These are phyloP conservation scores for Diaporthe ilicicola DNA, from an alignment of 2,329 filamentous ascomycete genomes.

Conservation along the genomic window DNA sequence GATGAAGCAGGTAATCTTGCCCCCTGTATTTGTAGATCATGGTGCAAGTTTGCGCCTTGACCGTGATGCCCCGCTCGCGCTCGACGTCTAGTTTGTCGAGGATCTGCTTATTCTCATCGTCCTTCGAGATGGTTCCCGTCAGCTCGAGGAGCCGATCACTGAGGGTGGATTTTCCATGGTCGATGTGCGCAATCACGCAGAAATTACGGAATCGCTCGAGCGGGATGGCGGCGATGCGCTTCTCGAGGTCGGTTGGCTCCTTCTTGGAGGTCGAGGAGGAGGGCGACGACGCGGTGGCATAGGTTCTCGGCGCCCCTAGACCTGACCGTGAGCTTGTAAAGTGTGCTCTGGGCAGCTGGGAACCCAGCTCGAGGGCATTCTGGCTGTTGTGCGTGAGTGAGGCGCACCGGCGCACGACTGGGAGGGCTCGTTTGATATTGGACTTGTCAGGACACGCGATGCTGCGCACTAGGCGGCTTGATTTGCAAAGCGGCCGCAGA, in stretches of 20 bases:
- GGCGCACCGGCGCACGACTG: background rate
- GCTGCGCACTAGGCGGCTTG: constrained; percentile 32
- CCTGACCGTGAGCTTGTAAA: background rate
- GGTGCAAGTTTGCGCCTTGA: constrained; percentile 97
- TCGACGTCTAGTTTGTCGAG: constrained; percentile 98
- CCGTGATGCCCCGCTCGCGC: constrained; percentile 93
- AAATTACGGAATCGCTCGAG: constrained; percentile 90
- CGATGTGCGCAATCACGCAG: constrained; percentile 98
- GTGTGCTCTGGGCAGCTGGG: background rate
- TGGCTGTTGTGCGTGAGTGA: background rate
- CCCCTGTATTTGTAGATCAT: constrained; percentile 94
- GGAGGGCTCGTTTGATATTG: background rate
- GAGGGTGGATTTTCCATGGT: constrained; percentile 97
- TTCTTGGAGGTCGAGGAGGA: constrained; percentile 23
- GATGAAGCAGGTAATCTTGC: constrained; percentile 89
- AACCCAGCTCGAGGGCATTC: background rate
- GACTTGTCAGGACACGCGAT: constrained; percentile 28
- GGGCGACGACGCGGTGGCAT: constrained; percentile 11
- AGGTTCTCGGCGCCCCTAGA: constrained; percentile 20
- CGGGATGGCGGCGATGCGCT: constrained; percentile 76
- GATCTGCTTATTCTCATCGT: constrained; percentile 88
- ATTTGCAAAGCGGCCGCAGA: constrained; percentile 41
- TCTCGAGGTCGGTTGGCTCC: constrained; percentile 54
- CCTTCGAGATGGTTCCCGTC: constrained; percentile 89
- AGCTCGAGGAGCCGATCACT: constrained; percentile 92